phyloP scores from a whole-genome alignment of 2,329 filamentous ascomycete species.

The Metarhizium guizhouense region DNA sequence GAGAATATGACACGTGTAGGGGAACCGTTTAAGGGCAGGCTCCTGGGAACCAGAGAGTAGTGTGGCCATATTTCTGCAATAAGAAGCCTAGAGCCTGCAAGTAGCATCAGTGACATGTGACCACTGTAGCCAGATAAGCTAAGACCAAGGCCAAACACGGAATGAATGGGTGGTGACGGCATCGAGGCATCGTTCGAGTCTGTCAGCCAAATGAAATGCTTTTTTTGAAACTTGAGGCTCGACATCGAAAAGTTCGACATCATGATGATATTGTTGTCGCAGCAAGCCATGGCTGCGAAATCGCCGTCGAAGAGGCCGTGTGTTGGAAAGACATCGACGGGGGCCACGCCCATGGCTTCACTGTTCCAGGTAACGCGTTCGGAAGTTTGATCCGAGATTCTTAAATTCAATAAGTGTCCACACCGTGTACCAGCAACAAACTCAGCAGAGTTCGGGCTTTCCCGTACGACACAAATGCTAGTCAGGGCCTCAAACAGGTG shows the following conservation, averaged over 20 bases:
- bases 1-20: constrained; percentile 48
- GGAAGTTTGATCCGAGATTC: constrained; percentile 11
- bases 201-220: constrained; percentile 40
- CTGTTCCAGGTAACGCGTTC: constrained; percentile 17
- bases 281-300: constrained; percentile 34
- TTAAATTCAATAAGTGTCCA: constrained; percentile 39
- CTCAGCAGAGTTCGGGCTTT: constrained; percentile 16
- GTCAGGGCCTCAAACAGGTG: constrained; percentile 32
- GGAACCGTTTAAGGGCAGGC: constrained; percentile 36
- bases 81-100: constrained; percentile 41
- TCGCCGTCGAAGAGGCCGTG: constrained; percentile 15
- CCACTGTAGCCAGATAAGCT: constrained; percentile 28
- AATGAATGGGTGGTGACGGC: constrained; percentile 38
- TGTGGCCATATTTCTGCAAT: constrained; percentile 42
- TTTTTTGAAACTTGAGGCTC: constrained; percentile 26
- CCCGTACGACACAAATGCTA: constrained; percentile 30
- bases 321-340: constrained; percentile 24
- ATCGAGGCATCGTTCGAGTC: constrained; percentile 38
- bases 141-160: constrained; percentile 32
- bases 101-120: constrained; percentile 37
- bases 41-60: constrained; percentile 39
- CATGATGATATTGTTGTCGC: constrained; percentile 37
- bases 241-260: constrained; percentile 27
- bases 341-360: constrained; percentile 27
- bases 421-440: constrained; percentile 41